Evolutionary conservation across 108 stramenopile genomes (phyloP), one percentile per base, ranked within the genome.

Genomic region (Aurantiochytrium sp.): DNA sequence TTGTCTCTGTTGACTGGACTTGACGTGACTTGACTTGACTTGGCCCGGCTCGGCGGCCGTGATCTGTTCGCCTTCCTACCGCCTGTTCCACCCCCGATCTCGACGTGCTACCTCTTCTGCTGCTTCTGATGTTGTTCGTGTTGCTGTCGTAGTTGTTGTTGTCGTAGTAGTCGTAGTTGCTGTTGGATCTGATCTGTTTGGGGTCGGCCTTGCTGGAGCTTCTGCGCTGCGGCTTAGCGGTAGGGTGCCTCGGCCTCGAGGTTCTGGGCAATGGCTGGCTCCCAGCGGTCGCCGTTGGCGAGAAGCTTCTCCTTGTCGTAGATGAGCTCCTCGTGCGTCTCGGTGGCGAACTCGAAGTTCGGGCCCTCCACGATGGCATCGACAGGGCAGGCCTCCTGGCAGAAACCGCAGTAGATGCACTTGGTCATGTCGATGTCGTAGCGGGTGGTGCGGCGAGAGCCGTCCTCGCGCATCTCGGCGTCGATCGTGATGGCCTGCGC

Each of bases 401-500:
- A 99, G 90, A 96, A 99, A 87, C 99, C 99, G 89, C 99, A 99
- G 92, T 97, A 99, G 88, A 99, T 99, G 89, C 99, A 99, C 94
- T 99, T 99, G 88, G 98, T 98, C 99, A 99, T 99, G 92, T 99
- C 99, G 92, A 99, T 99, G 90, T 99, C 99, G 93, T 99, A 98
- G 36, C 97, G 95, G 5, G 97, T 98, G 53, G 99, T 99, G 69
- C 97, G 95, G 81, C 98, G 94, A 37, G 96, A 88, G 37, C 92
- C 92, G 45, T 93, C 93, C 68, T 53, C 95, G 37, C 99, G 88
- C 15, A 65, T 41, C 37, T 89, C 85, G 48, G 97, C 96, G 88
- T 99, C 98, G 91, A 99, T 99, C 45, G 98, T 98, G 93, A 99
- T 99, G 89, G 98, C 98, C 95, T 98, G 97, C n/a, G 99, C 99